These are phyloP conservation scores for Schwanniomyces vanrijiae DNA, from an alignment of 805 yeast species.

Conservation along the genomic window DNA sequence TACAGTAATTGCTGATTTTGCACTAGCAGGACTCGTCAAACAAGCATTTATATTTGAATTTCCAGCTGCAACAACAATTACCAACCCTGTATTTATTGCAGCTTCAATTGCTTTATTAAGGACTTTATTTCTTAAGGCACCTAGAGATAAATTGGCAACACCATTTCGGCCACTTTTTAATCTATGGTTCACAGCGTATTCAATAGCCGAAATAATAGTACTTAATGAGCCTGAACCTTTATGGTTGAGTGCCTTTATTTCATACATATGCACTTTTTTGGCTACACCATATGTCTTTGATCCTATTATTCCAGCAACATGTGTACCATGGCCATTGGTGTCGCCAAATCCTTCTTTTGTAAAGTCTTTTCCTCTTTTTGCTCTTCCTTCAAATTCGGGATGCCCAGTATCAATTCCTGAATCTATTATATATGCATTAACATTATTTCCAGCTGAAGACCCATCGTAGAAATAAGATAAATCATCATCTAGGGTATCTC, in stretches of 20 bases:
- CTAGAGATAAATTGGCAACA: slow-evolving; percentile 79
- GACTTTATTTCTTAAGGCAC: slow-evolving; percentile 65
- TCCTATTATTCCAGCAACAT: slow-evolving; percentile 11
- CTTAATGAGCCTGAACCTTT: slow-evolving; percentile 72
- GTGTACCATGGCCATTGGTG: slow-evolving; percentile 44
- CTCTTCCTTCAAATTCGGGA: slow-evolving; percentile 66
- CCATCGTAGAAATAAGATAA: slow-evolving; percentile 50
- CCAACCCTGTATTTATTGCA: slow-evolving; percentile 69
- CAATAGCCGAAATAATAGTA: slow-evolving; percentile 64
- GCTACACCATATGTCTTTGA: slow-evolving; percentile 50
- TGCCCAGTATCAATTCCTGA: slow-evolving; percentile 70
- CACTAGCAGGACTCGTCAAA: slow-evolving; percentile 81
- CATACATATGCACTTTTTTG: slow-evolving; percentile 57
- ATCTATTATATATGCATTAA: slow-evolving; percentile 78
- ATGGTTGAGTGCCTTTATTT: slow-evolving; percentile 70
- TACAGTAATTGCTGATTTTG: slow-evolving; percentile 69
- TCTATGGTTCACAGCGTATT: slow-evolving; percentile 65
- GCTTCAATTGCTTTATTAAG: slow-evolving; percentile 76
- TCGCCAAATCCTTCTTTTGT: slow-evolving; percentile 59
- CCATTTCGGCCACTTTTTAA: slow-evolving; percentile 35
- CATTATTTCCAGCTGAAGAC: slow-evolving; percentile 52
- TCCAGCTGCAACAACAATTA: slow-evolving; percentile 84
- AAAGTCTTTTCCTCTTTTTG: slow-evolving; percentile 57
- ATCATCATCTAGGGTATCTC: slow-evolving; percentile 20
- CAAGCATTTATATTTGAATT: slow-evolving; percentile 80